phyloP scores from a whole-genome alignment of 495 filamentous ascomycete species.

The Emericellopsis terricola region DNA sequence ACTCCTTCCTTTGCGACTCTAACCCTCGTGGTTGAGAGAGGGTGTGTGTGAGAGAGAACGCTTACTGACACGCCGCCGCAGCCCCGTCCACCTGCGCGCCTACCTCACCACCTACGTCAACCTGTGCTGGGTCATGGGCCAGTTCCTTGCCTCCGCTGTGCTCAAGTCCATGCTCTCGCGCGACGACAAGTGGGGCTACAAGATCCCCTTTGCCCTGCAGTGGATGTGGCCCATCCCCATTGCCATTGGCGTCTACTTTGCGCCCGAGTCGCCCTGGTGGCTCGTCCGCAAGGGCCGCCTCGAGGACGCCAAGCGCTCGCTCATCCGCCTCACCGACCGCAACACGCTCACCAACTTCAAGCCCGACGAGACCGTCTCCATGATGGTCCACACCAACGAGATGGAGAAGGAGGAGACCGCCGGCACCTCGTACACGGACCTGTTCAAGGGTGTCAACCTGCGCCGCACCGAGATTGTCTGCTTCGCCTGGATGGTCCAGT shows the following conservation, averaged over 20 bases:
- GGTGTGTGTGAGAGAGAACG: no score
- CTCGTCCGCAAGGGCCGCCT: constrained; percentile 32
- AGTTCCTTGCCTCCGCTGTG: constrained; percentile 32
- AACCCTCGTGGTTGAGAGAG: no score
- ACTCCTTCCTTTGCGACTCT: no score
- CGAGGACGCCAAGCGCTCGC: constrained; percentile 20
- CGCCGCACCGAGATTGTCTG: constrained; percentile 49
- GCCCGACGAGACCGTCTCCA: constrained; percentile 1
- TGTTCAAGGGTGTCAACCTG: constrained; percentile 44
- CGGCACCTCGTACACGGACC: constrained; percentile 20
- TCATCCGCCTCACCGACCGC: constrained; percentile 29
- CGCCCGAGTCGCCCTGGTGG: constrained; percentile 25
- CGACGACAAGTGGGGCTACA: constrained; percentile 30
- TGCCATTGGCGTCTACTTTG: constrained; percentile 18
- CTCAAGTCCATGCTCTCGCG: constrained; percentile 15
- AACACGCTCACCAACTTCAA: constrained; percentile 9
- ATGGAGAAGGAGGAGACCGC: neutral
- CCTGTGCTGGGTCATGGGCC: constrained; percentile 46
- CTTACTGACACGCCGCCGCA: constrained; percentile 36
- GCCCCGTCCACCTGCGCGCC: constrained; percentile 39
- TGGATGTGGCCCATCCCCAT: constrained; percentile 36
- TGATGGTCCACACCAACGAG: constrained; percentile 31
- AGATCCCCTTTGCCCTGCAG: constrained; percentile 36
- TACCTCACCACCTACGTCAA: constrained; percentile 50
- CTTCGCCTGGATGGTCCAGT: constrained; percentile 49